Conservation (phyloP, 148 eudicot genomes). For the Rheum nobile region DNA sequence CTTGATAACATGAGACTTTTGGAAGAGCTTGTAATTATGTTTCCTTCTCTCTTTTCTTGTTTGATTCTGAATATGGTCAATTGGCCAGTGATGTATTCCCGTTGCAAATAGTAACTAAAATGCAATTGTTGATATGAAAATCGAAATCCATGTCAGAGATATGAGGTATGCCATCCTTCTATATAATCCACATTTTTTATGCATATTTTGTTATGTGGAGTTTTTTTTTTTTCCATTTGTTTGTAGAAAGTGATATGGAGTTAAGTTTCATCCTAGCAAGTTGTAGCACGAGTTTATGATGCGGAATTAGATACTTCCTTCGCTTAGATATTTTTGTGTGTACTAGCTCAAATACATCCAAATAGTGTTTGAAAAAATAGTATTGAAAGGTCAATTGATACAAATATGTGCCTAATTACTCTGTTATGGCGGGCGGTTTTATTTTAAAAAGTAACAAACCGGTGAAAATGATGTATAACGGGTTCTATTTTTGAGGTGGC, state of each 20-base stretch:
- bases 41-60: background rate
- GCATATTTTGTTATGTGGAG: too few relatives aligned
- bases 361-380: background rate
- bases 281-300: background rate
- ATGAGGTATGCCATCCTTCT: background rate
- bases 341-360: background rate
- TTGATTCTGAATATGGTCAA: background rate
- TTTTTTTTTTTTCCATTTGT: background rate
- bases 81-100: background rate
- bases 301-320: background rate
- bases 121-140: constrained; percentile 1
- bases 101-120: background rate
- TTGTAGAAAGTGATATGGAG: background rate
- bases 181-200: too few relatives aligned
- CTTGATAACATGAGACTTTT: constrained; percentile 1
- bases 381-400: background rate
- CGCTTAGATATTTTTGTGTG: background rate
- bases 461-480: background rate
- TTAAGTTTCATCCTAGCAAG: background rate
- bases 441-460: background rate
- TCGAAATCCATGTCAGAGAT: too few relatives aligned
- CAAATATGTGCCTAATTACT: background rate
- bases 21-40: background rate
- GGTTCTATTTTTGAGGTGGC: background rate
- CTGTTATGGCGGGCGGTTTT: background rate